Evolutionary conservation across 169 alveolate genomes (phyloP).

Genomic region (Nephromyces sp.): DNA sequence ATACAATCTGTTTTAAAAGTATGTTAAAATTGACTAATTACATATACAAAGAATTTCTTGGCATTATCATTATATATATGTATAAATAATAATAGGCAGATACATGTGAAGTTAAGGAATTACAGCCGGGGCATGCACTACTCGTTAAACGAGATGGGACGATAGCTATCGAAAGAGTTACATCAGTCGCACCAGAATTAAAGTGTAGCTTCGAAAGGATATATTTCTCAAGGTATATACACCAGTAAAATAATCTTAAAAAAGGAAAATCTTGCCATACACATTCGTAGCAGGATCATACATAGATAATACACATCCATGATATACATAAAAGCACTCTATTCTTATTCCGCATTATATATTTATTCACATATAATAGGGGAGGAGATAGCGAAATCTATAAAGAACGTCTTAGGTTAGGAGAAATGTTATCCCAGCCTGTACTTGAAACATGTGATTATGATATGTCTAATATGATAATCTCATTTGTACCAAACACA

Average conservation of each 20-base stretch:
- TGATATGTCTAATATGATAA: conserved; percentile 5
- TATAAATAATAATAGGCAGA: too few relatives aligned
- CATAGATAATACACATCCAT: too few relatives aligned
- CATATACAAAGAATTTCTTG: too few relatives aligned
- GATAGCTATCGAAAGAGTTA: background rate
- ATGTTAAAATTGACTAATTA: background rate
- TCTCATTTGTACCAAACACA: conserved; percentile 39
- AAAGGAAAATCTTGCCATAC: too few relatives aligned
- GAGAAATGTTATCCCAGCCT: conserved; percentile 1
- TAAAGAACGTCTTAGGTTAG: conserved; percentile 15
- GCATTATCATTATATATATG: too few relatives aligned
- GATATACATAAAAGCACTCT: too few relatives aligned
- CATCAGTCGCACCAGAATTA: conserved; percentile 5
- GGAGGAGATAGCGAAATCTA: conserved; percentile 25
- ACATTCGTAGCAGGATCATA: too few relatives aligned
- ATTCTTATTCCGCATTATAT: background rate
- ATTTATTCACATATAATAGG: background rate
- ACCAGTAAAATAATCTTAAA: too few relatives aligned
- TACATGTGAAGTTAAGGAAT: background rate
- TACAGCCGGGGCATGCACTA: conserved; percentile 1
- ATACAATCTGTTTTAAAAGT: conserved; percentile 34
- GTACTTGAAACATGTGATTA: conserved; percentile 1
- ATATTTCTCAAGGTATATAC: conserved; percentile 27
- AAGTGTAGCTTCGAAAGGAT: conserved; percentile 39
- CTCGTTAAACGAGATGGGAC: background rate